Evolutionary conservation across 805 yeast species (phyloP).

Genomic region (Cyberlindnera veronae): DNA sequence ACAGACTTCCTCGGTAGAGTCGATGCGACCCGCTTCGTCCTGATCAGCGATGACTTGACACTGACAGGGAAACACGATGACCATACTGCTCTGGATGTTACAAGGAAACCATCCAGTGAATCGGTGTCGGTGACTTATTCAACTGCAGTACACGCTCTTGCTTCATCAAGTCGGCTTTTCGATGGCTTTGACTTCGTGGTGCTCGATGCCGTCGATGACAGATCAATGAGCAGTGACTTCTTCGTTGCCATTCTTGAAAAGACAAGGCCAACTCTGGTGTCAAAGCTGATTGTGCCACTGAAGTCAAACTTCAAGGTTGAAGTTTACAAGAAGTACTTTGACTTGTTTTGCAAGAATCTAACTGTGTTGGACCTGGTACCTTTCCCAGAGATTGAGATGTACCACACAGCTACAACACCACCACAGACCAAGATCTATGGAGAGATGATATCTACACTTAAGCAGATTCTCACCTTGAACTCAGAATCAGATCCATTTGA

Average conservation of each 20-base stretch:
- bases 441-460: conserved; percentile 4
- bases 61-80: not conserved
- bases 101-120: too few species aligned
- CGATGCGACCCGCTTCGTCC: not conserved
- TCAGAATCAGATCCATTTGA: conserved; percentile 8
- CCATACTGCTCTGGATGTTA: not conserved
- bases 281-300: conserved; percentile 9
- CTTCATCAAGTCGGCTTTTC: not conserved
- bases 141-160: not conserved
- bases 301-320: conserved; percentile 2
- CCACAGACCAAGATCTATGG: not conserved
- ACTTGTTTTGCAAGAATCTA: not conserved
- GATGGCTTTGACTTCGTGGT: conserved; percentile 8
- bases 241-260: conserved; percentile 8
- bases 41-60: conserved; percentile 3
- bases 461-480: conserved; percentile 1
- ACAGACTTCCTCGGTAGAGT: not conserved
- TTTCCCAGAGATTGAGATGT: conserved; percentile 4
- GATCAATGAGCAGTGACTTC: conserved; percentile 10
- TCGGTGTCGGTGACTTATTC: not conserved
- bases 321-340: conserved; percentile 1
- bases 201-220: conserved; percentile 12
- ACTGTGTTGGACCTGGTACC: conserved; percentile 1
- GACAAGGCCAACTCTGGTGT: not conserved
- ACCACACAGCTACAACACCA: conserved; percentile 3